phyloP scores from a whole-genome alignment of 305 asterid genomes.

The Striga hermonthica region DNA sequence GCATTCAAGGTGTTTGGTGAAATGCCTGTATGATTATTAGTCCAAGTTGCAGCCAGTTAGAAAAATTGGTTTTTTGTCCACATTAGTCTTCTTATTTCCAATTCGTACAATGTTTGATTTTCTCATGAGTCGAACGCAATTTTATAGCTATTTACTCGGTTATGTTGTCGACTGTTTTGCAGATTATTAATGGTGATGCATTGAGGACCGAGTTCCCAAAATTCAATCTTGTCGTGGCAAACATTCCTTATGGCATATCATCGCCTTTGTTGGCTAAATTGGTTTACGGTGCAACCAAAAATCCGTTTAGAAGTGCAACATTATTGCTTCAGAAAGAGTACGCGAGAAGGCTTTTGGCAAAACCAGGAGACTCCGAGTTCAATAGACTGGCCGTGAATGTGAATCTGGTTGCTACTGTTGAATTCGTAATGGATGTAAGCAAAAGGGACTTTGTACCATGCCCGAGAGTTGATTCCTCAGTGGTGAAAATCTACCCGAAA shows the following conservation, averaged over 20 bases:
- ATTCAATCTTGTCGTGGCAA: slow-evolving; percentile 84
- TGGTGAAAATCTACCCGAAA: slow-evolving; percentile 67
- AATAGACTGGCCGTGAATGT: slow-evolving; percentile 78
- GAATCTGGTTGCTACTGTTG: slow-evolving; percentile 74
- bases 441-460: slow-evolving; percentile 78
- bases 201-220: slow-evolving; percentile 66
- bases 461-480: slow-evolving; percentile 89
- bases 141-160: too few relatives aligned
- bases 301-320: slow-evolving; percentile 73
- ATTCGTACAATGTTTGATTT: not conserved
- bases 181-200: slow-evolving; percentile 77
- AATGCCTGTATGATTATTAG: slow-evolving; percentile 33
- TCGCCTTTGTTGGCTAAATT: slow-evolving; percentile 77
- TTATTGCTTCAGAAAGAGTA: slow-evolving; percentile 85
- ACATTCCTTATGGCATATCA: slow-evolving; percentile 86
- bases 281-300: slow-evolving; percentile 46
- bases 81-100: not conserved
- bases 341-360: slow-evolving; percentile 69
- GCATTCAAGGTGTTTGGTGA: slow-evolving; percentile 39
- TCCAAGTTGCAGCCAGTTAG: not conserved
- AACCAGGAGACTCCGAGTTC: slow-evolving; percentile 81
- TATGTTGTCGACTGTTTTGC: slow-evolving; percentile 26
- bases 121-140: too few relatives aligned
- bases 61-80: not conserved
- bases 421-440: slow-evolving; percentile 87